Evolutionary conservation across 805 yeast species (phyloP), one percentile per base, ranked within the genome.

Genomic region (Saturnispora sekii): DNA sequence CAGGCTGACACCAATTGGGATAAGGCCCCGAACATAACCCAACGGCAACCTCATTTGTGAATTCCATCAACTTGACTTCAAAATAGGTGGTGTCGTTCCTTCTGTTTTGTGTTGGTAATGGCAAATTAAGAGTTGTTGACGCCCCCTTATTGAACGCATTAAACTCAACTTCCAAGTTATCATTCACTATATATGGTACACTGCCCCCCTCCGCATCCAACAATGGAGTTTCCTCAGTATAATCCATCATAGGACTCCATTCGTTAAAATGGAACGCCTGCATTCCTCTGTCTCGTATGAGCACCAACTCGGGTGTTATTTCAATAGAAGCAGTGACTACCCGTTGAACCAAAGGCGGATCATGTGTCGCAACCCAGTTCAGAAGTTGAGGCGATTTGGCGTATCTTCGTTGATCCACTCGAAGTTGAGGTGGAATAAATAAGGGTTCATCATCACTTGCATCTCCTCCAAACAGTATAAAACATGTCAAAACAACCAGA

Each of bases 1-100:
- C 95, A 0, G 95, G 95, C 11, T 81, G 66, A 51, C 85, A 68
- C 60, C 82, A 84, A 47, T 73, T 69, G 2, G 95, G 93, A 54
- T 81, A 81, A 2, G 93, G 90, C 51, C 72, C 75, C 0, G 90
- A 78, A 9, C 76, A 73, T 26, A 84, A 64, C 0, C 94, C 93
- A 39, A 84, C 68, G 29, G 81, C 70, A 46, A 83, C 70, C 2
- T 67, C 63, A 52, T 58, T 54, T 40, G 59, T 48, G 37, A 66
- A 62, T 15, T 66, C 70, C 52, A 65, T 71, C 1, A 76, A 53
- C 52, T 77, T 77, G 9, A 70, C 71, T 59, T 84, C 94, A 57
- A 81, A 84, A 57, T 84, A 84, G 8, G 81, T 75, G 0, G 76
- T 73, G 41, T 76, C 81, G 43, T 64, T 64, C 36, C 61, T 60